These are phyloP conservation scores for Pneumocystis wakefieldiae DNA, from an alignment of 1,139 yeast genomes.

Conservation along the genomic window DNA sequence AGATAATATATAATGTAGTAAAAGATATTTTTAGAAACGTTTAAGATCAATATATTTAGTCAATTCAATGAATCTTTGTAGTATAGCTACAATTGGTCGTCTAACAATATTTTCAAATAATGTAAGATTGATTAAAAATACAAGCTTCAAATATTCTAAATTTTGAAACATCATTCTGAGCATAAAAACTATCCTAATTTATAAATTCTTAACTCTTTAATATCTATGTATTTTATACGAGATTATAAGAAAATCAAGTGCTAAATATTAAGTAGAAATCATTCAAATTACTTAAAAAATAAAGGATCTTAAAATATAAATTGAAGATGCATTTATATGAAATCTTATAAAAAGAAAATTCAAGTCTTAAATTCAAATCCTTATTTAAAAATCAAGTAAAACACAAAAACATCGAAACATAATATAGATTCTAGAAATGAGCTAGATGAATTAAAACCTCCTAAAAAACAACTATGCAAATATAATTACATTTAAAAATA, in stretches of 20 bases:
- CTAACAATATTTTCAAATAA: not conserved
- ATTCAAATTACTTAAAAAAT: no score
- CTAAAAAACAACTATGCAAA: not conserved
- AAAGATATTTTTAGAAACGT: not conserved
- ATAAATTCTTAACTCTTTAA: not conserved
- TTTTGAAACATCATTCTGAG: not conserved
- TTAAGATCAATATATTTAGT: not conserved
- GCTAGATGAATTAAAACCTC: not conserved
- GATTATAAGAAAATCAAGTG: no score
- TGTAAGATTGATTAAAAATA: not conserved
- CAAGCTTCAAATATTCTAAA: not conserved
- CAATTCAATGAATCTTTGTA: not conserved
- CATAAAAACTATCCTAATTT: not conserved
- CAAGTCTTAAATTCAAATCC: not conserved
- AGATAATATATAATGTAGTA: not conserved
- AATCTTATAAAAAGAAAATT: not conserved
- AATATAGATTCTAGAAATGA: not conserved
- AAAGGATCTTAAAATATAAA: no score
- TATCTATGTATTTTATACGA: no score
- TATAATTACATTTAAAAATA: not conserved
- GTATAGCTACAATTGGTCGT: not conserved
- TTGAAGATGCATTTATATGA: not conserved
- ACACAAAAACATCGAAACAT: not conserved
- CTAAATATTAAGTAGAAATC: no score
- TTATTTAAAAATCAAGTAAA: not conserved